These are phyloP conservation scores for Phytophthora europaea DNA, from an alignment of 352 stramenopile species.

Conservation along the genomic window DNA sequence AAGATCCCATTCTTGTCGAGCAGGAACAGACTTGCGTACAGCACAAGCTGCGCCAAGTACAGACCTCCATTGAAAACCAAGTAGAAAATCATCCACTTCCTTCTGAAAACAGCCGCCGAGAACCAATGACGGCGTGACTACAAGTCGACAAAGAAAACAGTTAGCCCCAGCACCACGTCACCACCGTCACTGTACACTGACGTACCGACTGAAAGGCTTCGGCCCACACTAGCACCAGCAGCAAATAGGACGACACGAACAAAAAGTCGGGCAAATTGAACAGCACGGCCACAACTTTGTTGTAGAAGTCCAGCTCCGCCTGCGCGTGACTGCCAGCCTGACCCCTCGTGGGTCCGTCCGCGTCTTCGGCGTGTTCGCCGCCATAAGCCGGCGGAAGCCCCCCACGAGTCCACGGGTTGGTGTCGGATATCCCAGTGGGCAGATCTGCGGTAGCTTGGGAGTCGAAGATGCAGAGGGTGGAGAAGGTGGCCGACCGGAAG, in stretches of 20 bases:
- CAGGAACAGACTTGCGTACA: conserved; percentile 92
- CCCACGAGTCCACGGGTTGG: conserved; percentile 31
- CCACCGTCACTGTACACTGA: background rate
- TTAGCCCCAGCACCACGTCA: conserved; percentile 8
- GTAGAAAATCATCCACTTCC: conserved; percentile 94
- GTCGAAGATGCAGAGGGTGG: conserved; percentile 90
- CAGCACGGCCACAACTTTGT: conserved; percentile 91
- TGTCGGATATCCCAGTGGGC: conserved; percentile 35
- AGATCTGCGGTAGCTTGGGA: conserved; percentile 72
- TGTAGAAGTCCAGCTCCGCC: conserved; percentile 89
- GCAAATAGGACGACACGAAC: conserved; percentile 91
- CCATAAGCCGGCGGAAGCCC: conserved; percentile 14
- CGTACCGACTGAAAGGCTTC: conserved; percentile 91
- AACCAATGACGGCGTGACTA: conserved; percentile 93
- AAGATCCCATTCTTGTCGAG: conserved; percentile 87
- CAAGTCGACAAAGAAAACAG: conserved; percentile 4
- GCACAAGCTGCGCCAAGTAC: conserved; percentile 89
- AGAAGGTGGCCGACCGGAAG: conserved; percentile 89
- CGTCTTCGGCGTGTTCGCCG: conserved; percentile 25
- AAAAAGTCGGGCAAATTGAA: conserved; percentile 95
- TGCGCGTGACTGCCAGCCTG: conserved; percentile 41
- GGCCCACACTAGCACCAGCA: conserved; percentile 93
- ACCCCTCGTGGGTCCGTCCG: conserved; percentile 22
- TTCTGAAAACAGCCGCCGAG: conserved; percentile 82
- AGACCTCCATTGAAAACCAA: conserved; percentile 92